Conservation (phyloP, 1,139 yeast species). For the Magnusiomyces suaveolens region DNA sequence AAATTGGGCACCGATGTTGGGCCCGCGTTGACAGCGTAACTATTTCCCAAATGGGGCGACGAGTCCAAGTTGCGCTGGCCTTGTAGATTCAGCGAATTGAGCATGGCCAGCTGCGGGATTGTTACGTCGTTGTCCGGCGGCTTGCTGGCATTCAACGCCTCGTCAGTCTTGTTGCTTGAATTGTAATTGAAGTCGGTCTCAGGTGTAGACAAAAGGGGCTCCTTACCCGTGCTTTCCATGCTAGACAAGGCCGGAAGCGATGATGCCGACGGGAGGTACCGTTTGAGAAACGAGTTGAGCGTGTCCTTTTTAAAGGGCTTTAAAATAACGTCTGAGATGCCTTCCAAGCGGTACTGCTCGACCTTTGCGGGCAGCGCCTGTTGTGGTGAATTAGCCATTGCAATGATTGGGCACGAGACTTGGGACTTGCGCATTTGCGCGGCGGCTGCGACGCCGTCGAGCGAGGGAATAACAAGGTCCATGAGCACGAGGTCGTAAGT, state of each 20-base stretch:
- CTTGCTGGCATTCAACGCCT: too few relatives aligned
- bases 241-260: too few relatives aligned
- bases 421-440: conserved; percentile 77
- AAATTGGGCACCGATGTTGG: too few relatives aligned
- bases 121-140: too few relatives aligned
- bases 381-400: conserved; percentile 70
- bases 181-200: too few relatives aligned
- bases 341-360: conserved; percentile 57
- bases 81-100: too few relatives aligned
- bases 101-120: too few relatives aligned
- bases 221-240: neutral
- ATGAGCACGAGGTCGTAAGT: conserved; percentile 73
- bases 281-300: conserved; percentile 50
- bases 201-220: neutral
- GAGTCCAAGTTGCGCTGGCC: too few relatives aligned
- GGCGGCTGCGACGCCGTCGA: conserved; percentile 91
- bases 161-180: too few relatives aligned
- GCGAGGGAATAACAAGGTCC: conserved; percentile 91
- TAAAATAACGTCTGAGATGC: conserved; percentile 85
- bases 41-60: too few relatives aligned
- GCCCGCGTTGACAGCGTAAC: too few relatives aligned
- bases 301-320: conserved; percentile 88
- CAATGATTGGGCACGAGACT: conserved; percentile 70
- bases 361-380: conserved; percentile 2
- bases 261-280: too few relatives aligned